Conservation (phyloP, 192 early-diverging fungal genomes). For the Backusella luteola region DNA sequence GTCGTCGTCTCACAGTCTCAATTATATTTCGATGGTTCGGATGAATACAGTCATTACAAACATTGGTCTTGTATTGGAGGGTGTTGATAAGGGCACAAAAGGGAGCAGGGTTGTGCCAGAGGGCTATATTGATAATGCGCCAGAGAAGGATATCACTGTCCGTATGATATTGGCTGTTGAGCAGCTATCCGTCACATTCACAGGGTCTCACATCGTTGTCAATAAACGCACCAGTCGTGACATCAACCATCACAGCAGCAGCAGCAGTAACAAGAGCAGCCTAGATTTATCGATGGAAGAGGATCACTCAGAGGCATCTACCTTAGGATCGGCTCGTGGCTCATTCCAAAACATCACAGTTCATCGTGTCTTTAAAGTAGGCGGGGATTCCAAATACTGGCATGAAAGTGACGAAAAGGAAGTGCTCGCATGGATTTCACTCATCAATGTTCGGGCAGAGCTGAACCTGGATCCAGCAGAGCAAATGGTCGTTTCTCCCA, state of each 20-base stretch:
- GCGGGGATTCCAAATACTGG: neutral
- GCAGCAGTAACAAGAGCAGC: neutral
- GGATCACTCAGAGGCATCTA: neutral
- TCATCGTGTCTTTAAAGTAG: neutral
- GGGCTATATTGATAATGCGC: constrained; percentile 36
- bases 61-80: constrained; percentile 1
- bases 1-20: neutral
- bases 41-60: neutral
- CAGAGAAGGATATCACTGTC: constrained; percentile 14
- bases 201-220: constrained; percentile 11
- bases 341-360: constrained; percentile 2
- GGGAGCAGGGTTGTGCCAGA: neutral
- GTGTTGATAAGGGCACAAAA: constrained; percentile 11
- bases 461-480: neutral
- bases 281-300: neutral
- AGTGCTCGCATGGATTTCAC: constrained; percentile 2
- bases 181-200: constrained; percentile 16
- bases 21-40: neutral
- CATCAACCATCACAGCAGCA: neutral
- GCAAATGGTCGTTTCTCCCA: neutral
- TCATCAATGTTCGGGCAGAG: neutral
- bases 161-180: constrained; percentile 10
- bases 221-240: neutral
- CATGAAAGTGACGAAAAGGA: neutral
- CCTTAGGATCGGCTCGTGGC: neutral